Conservation (phyloP, 2,329 filamentous ascomycete species). For the Lomentospora prolificans region DNA sequence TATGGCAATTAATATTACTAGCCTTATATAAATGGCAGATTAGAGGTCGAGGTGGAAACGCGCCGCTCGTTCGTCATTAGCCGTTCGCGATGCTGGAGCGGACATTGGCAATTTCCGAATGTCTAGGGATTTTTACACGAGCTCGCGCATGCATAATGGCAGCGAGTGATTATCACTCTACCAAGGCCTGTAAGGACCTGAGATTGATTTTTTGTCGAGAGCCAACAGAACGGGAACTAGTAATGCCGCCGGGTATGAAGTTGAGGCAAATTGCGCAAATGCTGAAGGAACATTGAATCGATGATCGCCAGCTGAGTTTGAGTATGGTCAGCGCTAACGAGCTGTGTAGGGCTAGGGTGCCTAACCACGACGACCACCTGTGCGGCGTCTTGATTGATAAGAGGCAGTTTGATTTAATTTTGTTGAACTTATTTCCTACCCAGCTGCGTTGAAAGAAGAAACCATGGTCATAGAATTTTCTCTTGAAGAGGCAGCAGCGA, state of each 20-base stretch:
- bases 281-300: background rate
- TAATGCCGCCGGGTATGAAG: background rate
- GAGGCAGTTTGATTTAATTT: background rate
- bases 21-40: background rate
- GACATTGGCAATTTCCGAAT: slow-evolving; percentile 1
- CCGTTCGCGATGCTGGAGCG: background rate
- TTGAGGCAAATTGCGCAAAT: background rate
- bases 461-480: background rate
- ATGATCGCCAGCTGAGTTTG: background rate
- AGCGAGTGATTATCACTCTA: background rate
- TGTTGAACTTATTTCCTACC: background rate
- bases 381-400: too few species aligned
- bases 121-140: background rate
- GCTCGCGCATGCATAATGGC: background rate
- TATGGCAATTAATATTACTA: background rate
- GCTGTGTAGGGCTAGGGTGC: background rate
- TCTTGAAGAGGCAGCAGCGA: background rate
- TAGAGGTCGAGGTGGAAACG: too few species aligned
- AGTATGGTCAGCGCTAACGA: background rate
- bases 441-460: background rate
- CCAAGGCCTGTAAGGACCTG: background rate
- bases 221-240: too few species aligned
- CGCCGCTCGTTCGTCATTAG: background rate
- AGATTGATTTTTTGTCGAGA: too few species aligned
- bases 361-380: too few species aligned